These are phyloP conservation scores for Claviceps sorghi DNA, from an alignment of 2,329 filamentous ascomycete species.

Conservation along the genomic window DNA sequence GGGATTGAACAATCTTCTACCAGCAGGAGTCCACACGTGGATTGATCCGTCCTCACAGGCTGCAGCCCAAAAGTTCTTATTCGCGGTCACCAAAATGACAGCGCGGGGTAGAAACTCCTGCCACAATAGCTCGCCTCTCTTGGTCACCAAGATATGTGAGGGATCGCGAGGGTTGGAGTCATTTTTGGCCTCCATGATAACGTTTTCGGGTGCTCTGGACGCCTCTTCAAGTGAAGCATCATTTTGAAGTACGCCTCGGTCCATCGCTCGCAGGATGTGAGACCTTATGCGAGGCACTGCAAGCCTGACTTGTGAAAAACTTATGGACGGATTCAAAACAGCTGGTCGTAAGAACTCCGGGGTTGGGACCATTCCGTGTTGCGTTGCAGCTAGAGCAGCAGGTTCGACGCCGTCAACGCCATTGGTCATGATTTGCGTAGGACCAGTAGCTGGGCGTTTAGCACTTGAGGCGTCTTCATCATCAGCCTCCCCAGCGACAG, in stretches of 20 bases:
- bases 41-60: constrained; percentile 86
- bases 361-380: constrained; percentile 48
- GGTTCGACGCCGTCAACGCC: constrained; percentile 65
- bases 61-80: constrained; percentile 78
- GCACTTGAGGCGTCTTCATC: constrained; percentile 41
- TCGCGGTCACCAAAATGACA: constrained; percentile 82
- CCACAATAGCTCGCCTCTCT: constrained; percentile 71
- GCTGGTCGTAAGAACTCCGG: constrained; percentile 82
- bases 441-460: constrained; percentile 48
- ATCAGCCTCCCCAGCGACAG: constrained; percentile 56
- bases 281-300: constrained; percentile 76
- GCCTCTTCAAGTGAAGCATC: constrained; percentile 45
- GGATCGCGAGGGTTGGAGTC: constrained; percentile 65
- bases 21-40: constrained; percentile 84
- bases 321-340: constrained; percentile 66
- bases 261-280: constrained; percentile 69
- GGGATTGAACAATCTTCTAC: constrained; percentile 70
- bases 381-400: constrained; percentile 46
- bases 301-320: constrained; percentile 69
- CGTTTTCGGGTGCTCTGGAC: constrained; percentile 48
- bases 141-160: constrained; percentile 66
- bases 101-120: constrained; percentile 82
- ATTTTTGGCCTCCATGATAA: constrained; percentile 81
- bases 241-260: constrained; percentile 44
- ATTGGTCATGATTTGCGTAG: constrained; percentile 61